These are phyloP conservation scores for Gynochthodes officinalis DNA, from an alignment of 257 asterid species.

Conservation along the genomic window DNA sequence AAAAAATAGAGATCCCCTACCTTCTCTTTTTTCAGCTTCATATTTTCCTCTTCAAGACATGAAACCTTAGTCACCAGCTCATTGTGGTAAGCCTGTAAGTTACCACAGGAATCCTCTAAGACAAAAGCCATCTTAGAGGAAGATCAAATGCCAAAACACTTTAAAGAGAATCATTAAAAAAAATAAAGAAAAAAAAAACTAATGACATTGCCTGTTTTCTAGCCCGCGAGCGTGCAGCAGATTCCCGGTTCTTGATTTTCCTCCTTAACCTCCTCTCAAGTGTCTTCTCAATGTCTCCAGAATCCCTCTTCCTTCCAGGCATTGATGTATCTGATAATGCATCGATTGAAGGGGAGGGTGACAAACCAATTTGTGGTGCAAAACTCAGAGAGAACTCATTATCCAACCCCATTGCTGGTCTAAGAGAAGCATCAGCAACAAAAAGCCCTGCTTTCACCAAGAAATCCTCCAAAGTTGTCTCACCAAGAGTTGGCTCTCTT, in stretches of 20 bases:
- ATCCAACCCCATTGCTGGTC: slow-evolving; percentile 58
- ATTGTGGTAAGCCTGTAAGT: slow-evolving; percentile 75
- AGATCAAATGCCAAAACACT: slow-evolving; percentile 2
- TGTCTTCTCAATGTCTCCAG: slow-evolving; percentile 55
- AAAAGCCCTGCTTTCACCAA: slow-evolving; percentile 72
- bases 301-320: slow-evolving; percentile 56
- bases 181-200: background rate
- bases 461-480: slow-evolving; percentile 76
- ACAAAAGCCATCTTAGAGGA: background rate
- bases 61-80: slow-evolving; percentile 84
- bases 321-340: slow-evolving; percentile 52
- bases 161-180: slow-evolving; percentile 9
- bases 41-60: slow-evolving; percentile 67
- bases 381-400: slow-evolving; percentile 44
- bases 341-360: slow-evolving; percentile 62
- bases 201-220: slow-evolving; percentile 72
- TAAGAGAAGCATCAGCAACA: slow-evolving; percentile 48
- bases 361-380: slow-evolving; percentile 41
- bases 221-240: slow-evolving; percentile 94
- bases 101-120: slow-evolving; percentile 4
- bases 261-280: slow-evolving; percentile 76
- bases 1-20: slow-evolving; percentile 25
- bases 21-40: slow-evolving; percentile 70
- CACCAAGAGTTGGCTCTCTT: slow-evolving; percentile 55
- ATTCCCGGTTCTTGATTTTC: slow-evolving; percentile 81